Evolutionary conservation across 2,329 filamentous ascomycete genomes (phyloP).

Genomic region (Exophiala lecanii-corni): DNA sequence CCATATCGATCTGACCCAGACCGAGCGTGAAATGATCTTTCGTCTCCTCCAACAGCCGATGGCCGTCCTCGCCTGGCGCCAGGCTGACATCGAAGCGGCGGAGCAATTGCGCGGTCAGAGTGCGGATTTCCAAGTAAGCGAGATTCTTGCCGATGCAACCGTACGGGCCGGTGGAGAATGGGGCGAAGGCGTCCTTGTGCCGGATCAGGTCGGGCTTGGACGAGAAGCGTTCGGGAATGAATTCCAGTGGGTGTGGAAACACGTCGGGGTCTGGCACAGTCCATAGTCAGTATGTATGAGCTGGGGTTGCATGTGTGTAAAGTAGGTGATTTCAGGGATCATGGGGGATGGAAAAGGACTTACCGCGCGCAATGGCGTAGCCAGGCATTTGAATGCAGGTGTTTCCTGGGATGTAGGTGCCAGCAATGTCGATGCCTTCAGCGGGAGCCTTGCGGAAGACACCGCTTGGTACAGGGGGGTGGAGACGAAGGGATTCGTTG

Average conservation of each 20-base stretch:
- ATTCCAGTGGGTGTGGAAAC: constrained; percentile 22
- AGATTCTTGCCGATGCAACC: constrained; percentile 31
- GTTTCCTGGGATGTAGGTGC: constrained; percentile 32
- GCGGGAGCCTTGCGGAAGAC: constrained; percentile 36
- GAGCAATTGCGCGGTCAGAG: constrained; percentile 23
- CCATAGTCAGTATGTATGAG: no score
- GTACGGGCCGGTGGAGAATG: constrained; percentile 32
- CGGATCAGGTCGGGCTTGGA: constrained; percentile 31
- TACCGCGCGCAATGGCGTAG: constrained; percentile 22
- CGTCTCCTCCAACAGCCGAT: constrained; percentile 13
- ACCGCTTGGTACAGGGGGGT: constrained; percentile 37
- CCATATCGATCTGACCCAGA: constrained; percentile 3
- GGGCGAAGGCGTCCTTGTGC: constrained; percentile 30
- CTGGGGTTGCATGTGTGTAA: no score
- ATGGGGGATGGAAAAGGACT: constrained; percentile 2
- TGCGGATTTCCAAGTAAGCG: constrained; percentile 29
- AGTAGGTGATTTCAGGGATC: no score
- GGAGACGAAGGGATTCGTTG: constrained; percentile 41
- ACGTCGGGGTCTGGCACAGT: constrained; percentile 21
- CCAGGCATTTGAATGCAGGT: constrained; percentile 27
- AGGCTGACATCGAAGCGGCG: constrained; percentile 28
- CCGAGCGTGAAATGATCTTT: constrained; percentile 22
- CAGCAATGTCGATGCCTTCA: constrained; percentile 35
- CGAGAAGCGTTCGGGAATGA: constrained; percentile 39
- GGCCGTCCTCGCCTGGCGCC: constrained; percentile 26